Evolutionary conservation across 2,329 filamentous ascomycete genomes (phyloP).

Genomic region (Talaromyces albobiverticillius): DNA sequence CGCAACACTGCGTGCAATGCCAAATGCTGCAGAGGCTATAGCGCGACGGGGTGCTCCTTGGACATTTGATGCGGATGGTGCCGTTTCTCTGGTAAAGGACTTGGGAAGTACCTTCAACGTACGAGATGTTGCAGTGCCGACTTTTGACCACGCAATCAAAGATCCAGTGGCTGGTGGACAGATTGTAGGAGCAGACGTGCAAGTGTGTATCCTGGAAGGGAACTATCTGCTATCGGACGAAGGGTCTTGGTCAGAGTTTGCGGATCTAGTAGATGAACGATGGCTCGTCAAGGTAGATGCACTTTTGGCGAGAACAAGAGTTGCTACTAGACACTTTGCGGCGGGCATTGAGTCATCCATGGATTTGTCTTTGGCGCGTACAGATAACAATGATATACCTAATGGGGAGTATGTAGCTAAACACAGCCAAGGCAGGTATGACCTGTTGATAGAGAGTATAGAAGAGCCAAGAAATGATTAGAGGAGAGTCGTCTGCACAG

Average conservation of each 20-base stretch:
- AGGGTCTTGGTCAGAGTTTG: neutral
- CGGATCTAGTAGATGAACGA: constrained; percentile 5
- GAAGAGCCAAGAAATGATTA: neutral
- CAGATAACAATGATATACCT: neutral
- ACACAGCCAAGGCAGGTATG: constrained; percentile 2
- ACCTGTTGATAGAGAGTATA: constrained; percentile 2
- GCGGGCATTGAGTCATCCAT: constrained; percentile 1
- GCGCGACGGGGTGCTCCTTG: constrained; percentile 22
- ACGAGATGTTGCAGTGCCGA: constrained; percentile 17
- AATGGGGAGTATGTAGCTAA: constrained; percentile 1
- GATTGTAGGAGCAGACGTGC: constrained; percentile 12
- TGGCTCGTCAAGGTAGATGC: constrained; percentile 5
- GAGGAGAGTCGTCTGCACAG: neutral
- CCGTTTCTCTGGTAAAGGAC: constrained; percentile 16
- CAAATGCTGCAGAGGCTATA: constrained; percentile 20
- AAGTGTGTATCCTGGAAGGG: constrained; percentile 17
- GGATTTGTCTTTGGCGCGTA: neutral
- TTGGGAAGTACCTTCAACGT: constrained; percentile 10
- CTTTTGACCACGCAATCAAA: constrained; percentile 22
- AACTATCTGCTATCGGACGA: constrained; percentile 19
- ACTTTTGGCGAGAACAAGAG: neutral
- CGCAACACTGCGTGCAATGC: constrained; percentile 16
- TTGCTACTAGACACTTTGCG: neutral
- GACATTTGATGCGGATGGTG: constrained; percentile 21
- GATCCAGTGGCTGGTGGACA: constrained; percentile 18